Evolutionary conservation across 148 eudicot species (phyloP).

Genomic region (Selenicereus undatus): DNA sequence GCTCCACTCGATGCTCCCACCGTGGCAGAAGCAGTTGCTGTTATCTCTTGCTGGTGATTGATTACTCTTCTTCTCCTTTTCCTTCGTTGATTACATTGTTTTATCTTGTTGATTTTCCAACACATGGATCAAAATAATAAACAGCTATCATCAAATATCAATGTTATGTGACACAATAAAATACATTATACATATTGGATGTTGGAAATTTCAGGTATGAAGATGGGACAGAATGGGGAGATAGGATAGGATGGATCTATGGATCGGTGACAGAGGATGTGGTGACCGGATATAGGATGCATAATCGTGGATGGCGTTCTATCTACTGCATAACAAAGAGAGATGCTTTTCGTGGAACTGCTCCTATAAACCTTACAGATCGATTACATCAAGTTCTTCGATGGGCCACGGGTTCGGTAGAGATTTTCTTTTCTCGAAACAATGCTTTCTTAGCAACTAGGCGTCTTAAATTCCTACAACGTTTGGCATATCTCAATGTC

Average conservation of each 20-base stretch:
- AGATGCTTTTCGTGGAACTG: slow-evolving; percentile 88
- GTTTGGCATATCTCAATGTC: slow-evolving; percentile 76
- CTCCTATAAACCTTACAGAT: slow-evolving; percentile 90
- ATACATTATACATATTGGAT: no score
- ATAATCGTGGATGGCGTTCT: slow-evolving; percentile 93
- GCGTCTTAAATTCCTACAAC: slow-evolving; percentile 80
- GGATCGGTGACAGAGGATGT: slow-evolving; percentile 93
- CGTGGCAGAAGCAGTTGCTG: slow-evolving; percentile 91
- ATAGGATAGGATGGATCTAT: slow-evolving; percentile 87
- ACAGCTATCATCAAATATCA: no score
- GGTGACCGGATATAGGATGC: slow-evolving; percentile 92
- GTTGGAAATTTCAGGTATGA: slow-evolving; percentile 52
- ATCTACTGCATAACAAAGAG: slow-evolving; percentile 84
- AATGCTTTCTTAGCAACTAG: slow-evolving; percentile 62
- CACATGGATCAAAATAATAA: no score
- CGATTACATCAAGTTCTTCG: slow-evolving; percentile 85
- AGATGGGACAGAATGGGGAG: slow-evolving; percentile 92
- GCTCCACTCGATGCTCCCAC: slow-evolving; percentile 84
- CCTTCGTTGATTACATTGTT: background rate
- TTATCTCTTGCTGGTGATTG: slow-evolving; percentile 82
- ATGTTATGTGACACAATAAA: background rate
- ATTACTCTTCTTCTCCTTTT: background rate
- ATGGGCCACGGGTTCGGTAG: slow-evolving; percentile 96
- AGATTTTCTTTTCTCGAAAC: slow-evolving; percentile 79
- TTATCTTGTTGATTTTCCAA: background rate